These are phyloP conservation scores for Fagopyrum tataricum DNA, from an alignment of 148 eudicot genomes.

Conservation along the genomic window DNA sequence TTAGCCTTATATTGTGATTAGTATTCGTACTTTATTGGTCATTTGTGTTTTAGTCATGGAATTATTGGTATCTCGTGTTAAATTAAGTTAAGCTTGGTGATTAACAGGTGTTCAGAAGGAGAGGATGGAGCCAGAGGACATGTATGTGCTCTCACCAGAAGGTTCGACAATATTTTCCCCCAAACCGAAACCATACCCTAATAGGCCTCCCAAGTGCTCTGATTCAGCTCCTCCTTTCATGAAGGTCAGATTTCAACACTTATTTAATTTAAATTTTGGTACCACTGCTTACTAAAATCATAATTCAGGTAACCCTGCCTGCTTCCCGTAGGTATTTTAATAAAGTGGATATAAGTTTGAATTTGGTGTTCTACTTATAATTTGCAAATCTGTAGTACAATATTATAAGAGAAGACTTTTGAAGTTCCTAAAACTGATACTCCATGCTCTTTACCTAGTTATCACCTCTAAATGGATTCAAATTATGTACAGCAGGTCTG, in stretches of 20 bases:
- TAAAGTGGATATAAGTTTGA: not conserved
- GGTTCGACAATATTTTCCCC: constrained; percentile 54
- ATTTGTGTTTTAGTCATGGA: not conserved
- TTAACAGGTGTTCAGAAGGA: constrained; percentile 90
- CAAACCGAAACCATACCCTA: constrained; percentile 63
- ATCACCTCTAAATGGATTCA: not conserved
- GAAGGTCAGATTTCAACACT: constrained; percentile 40
- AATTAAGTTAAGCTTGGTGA: not conserved
- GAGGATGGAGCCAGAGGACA: constrained; percentile 86
- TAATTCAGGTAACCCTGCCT: not conserved
- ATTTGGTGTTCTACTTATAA: not conserved
- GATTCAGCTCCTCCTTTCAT: constrained; percentile 86
- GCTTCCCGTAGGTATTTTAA: not conserved
- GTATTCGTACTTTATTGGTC: not conserved
- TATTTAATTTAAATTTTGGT: not conserved
- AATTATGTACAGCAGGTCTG: not conserved
- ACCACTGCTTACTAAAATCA: not conserved
- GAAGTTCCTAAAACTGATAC: not conserved
- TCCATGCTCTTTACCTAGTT: not conserved
- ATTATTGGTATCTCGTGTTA: not conserved
- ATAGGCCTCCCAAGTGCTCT: constrained; percentile 92
- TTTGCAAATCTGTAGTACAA: not conserved
- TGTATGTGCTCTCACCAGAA: constrained; percentile 74
- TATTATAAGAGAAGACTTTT: not conserved
- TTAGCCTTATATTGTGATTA: not conserved